Conservation (phyloP, 164 flowering plant species). For the Tetracentron sinense region DNA sequence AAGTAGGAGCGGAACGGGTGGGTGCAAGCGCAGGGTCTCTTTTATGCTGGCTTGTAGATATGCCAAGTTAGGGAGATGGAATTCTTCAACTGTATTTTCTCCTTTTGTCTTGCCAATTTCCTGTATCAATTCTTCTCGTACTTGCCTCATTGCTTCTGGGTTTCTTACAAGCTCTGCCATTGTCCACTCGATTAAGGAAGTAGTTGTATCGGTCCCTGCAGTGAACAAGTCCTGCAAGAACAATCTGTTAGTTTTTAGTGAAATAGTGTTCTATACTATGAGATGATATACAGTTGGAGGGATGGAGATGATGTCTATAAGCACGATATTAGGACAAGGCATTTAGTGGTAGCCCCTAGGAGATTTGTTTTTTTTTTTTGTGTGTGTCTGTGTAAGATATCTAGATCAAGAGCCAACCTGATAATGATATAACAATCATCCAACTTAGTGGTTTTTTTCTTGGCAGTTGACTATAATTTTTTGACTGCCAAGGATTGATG, state of each 20-base stretch:
- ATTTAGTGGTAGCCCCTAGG: too few relatives aligned
- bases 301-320: background rate
- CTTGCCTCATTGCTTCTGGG: background rate
- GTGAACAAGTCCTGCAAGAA: background rate
- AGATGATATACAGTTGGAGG: background rate
- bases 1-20: background rate
- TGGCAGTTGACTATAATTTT: too few relatives aligned
- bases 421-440: too few relatives aligned
- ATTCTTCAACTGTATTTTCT: background rate
- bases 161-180: background rate
- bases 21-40: conserved; percentile 2
- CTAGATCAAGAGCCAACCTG: too few relatives aligned
- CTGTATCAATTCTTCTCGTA: background rate
- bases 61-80: background rate
- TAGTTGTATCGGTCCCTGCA: background rate
- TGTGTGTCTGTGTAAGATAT: too few relatives aligned
- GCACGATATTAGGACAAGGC: too few relatives aligned
- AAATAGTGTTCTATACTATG: too few relatives aligned
- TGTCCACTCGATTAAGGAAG: background rate
- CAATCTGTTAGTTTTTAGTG: background rate
- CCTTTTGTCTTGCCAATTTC: background rate
- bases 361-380: too few relatives aligned
- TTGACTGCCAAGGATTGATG: too few relatives aligned
- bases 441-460: too few relatives aligned
- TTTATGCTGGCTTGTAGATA: background rate